These are phyloP conservation scores for Drechslera avenae DNA, from an alignment of 2,329 filamentous ascomycete genomes.

Conservation along the genomic window DNA sequence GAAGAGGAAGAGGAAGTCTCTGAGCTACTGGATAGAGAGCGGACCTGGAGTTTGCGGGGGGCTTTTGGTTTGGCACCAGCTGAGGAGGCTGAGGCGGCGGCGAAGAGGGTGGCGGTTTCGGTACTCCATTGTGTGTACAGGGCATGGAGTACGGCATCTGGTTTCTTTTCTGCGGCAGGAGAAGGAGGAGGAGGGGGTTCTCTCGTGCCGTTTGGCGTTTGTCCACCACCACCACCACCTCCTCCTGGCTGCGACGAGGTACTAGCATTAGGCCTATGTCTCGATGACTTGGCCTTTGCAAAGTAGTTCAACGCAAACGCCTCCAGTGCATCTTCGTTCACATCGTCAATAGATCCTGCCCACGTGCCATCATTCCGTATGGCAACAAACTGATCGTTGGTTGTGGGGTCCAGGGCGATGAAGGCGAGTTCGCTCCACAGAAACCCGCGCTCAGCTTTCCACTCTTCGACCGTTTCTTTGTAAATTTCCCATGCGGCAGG, in stretches of 20 bases:
- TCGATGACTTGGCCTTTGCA: slow-evolving; percentile 16
- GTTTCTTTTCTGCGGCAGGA: slow-evolving; percentile 16
- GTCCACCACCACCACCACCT: neutral
- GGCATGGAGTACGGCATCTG: slow-evolving; percentile 28
- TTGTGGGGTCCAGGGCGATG: slow-evolving; percentile 37
- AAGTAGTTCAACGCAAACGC: slow-evolving; percentile 42
- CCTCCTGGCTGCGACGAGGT: slow-evolving; percentile 2
- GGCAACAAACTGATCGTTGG: slow-evolving; percentile 42
- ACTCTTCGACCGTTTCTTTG: slow-evolving; percentile 45
- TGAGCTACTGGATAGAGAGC: slow-evolving; percentile 34
- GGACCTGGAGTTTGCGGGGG: slow-evolving; percentile 35
- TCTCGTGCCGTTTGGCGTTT: neutral
- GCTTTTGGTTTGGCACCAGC: slow-evolving; percentile 20
- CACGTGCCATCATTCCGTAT: slow-evolving; percentile 43
- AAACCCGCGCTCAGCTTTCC: slow-evolving; percentile 39
- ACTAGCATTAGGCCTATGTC: slow-evolving; percentile 24
- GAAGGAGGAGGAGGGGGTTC: neutral
- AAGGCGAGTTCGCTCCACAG: slow-evolving; percentile 40
- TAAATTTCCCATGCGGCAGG: slow-evolving; percentile 35
- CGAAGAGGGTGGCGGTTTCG: slow-evolving; percentile 32
- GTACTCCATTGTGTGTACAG: slow-evolving; percentile 41
- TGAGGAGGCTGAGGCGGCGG: slow-evolving; percentile 33
- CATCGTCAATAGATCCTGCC: slow-evolving; percentile 44
- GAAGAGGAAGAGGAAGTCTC: slow-evolving; percentile 35
- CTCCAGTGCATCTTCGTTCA: slow-evolving; percentile 41